Evolutionary conservation across 805 yeast species (phyloP).

Genomic region (Yamadazyma endophytica): DNA sequence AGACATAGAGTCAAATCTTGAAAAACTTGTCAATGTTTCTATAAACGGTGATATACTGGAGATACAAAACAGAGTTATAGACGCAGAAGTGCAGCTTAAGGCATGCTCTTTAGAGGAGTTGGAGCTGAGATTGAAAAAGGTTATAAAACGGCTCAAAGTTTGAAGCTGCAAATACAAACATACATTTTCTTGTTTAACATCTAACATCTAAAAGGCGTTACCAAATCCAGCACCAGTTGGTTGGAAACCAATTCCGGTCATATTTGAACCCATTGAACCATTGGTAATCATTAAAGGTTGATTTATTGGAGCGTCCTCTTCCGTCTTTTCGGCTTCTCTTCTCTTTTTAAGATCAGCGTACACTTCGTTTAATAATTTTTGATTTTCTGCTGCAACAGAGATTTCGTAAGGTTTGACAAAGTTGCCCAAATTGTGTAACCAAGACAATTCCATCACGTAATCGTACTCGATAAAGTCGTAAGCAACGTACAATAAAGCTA

Average conservation of each 20-base stretch:
- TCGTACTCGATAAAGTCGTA: conserved; percentile 79
- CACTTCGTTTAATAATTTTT: conserved; percentile 58
- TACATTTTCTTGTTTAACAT: conserved; percentile 1
- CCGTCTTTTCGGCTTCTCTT: conserved; percentile 50
- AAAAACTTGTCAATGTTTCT: too few species aligned
- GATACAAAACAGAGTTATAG: conserved; percentile 2
- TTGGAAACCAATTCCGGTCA: conserved; percentile 56
- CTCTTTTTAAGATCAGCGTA: conserved; percentile 69
- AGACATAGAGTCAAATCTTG: too few species aligned
- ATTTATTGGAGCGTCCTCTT: conserved; percentile 47
- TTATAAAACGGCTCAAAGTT: background rate
- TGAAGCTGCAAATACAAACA: background rate
- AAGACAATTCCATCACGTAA: conserved; percentile 80
- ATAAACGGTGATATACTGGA: too few species aligned
- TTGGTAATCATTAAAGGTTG: conserved; percentile 81
- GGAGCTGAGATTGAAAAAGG: background rate
- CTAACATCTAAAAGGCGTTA: conserved; percentile 21
- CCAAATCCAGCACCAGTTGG: conserved; percentile 74
- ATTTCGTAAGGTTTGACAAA: conserved; percentile 91
- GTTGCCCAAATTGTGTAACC: conserved; percentile 83
- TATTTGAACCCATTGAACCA: conserved; percentile 42
- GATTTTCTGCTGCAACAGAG: conserved; percentile 77
- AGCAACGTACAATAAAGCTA: conserved; percentile 82
- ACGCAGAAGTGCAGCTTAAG: conserved; percentile 1
- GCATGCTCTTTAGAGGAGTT: conserved; percentile 1